A percentile compares a stretch with the other conserved stretches of the same genome.
Conservation (phyloP, 2,329 filamentous ascomycete genomes). For the Apiospora malaysiana region DNA sequence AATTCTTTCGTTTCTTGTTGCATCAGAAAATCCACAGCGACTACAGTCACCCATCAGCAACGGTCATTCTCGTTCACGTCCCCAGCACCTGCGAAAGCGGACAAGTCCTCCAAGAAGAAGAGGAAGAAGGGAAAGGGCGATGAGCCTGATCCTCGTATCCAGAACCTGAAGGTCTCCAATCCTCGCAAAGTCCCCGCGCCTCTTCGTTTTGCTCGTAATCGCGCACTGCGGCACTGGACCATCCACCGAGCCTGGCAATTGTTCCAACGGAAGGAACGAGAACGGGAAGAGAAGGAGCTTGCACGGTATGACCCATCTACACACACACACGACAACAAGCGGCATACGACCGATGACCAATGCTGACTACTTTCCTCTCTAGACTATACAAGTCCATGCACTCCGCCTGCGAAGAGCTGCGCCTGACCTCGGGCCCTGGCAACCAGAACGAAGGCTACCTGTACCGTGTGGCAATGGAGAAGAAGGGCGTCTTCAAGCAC, state of each 20-base stretch:
- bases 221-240: conserved; percentile 94
- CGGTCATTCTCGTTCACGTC: conserved; percentile 17
- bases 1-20: neutral
- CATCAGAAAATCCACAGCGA: conserved; percentile 18
- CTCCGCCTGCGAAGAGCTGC: conserved; percentile 83
- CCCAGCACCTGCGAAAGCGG: conserved; percentile 24
- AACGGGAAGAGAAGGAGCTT: conserved; percentile 70
- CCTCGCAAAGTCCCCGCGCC: conserved; percentile 65
- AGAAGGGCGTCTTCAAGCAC: conserved; percentile 79
- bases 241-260: conserved; percentile 96
- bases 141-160: conserved; percentile 50
- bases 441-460: conserved; percentile 70
- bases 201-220: conserved; percentile 85
- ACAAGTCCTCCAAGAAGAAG: conserved; percentile 27
- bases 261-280: conserved; percentile 72
- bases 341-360: neutral
- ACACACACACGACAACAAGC: neutral
- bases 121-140: conserved; percentile 38
- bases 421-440: conserved; percentile 62
- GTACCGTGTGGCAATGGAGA: conserved; percentile 88
- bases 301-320: conserved; percentile 54
- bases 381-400: conserved; percentile 80
- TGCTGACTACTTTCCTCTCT: conserved; percentile 26
- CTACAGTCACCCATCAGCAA: conserved; percentile 6
- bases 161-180: conserved; percentile 53